Base-by-base conservation (phyloP, 495 filamentous ascomycete species). In the Penicillium lividum region DNA sequence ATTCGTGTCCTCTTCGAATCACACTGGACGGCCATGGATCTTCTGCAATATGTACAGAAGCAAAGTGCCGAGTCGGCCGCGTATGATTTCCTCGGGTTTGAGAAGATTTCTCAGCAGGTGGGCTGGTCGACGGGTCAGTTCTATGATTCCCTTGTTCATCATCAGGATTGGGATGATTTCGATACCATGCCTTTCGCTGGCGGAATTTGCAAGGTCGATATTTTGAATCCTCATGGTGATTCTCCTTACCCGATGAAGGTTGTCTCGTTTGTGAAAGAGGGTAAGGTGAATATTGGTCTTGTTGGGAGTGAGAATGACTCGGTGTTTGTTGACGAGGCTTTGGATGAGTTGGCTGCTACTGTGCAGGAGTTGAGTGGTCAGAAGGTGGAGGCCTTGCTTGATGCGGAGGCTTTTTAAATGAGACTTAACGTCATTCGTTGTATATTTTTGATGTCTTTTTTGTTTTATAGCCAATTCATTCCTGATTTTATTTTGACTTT, bases 161-260 rank as follows among this genome's bases (percentile, higher is more conserved):
- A 75, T 53, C 72, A 75, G 31, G 72, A 75, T 48, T 71, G 62
- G 53, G 68, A 73, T 40, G 69, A 74, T 50, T 72, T 76, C 49
- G 73, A 77, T 53, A 66, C 59, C n/a, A 75, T 77, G 75, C 67
- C 72, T 29, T 77, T 77, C 52, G 72, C 68, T 0, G 72, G 62
- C 3, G 58, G 62, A 0, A 58, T 45, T 30, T 72, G 69, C 53
- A 65, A 60, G 50, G 72, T 77, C 18, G 73, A 76, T 33, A 73
- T 74, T n/a, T 45, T 58, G 13, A 73, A 69, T 11, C 75, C 75
- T 0, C 65, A 76, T 59, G 73, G 74, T 0, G 74, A 77, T 61
- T 62, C 73, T 1, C 63, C 73, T 10, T 60, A 65, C 49, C 74
- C 74, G 1, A 31, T 76, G 30, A 77, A 77, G 62, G 65, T 66